These are phyloP conservation scores for Artemisia tridentata DNA, from an alignment of 129 eudicot genomes.

Conservation along the genomic window DNA sequence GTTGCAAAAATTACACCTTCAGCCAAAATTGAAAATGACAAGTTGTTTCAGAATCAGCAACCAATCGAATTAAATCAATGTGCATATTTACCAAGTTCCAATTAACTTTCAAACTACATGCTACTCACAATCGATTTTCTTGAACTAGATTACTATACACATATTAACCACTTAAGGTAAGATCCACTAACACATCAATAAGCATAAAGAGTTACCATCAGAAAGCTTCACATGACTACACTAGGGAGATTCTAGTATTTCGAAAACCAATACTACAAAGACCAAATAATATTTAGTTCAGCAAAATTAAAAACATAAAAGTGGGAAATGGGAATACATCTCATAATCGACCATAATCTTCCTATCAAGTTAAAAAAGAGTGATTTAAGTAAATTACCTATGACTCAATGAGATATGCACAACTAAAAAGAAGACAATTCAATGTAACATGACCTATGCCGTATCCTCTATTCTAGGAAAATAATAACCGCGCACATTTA, in stretches of 20 bases:
- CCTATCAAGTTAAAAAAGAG: no score
- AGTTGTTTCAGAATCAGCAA: background rate
- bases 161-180: background rate
- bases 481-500: no score
- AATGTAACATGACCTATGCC: no score
- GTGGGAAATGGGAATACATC: background rate
- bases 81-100: slow-evolving; percentile 1
- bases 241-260: background rate
- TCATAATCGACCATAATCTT: no score
- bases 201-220: background rate
- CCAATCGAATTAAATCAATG: background rate
- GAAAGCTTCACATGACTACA: slow-evolving; percentile 14
- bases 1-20: slow-evolving; percentile 7
- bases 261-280: background rate
- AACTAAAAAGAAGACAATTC: no score
- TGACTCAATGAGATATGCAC: no score
- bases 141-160: background rate
- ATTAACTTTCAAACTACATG: background rate
- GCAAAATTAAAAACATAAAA: background rate
- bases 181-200: background rate
- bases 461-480: no score
- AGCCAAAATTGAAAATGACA: background rate
- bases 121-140: background rate
- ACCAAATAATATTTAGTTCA: background rate
- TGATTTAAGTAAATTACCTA: no score